These are phyloP conservation scores for Cordyceps javanica DNA, from an alignment of 2,329 filamentous ascomycete genomes.

Conservation along the genomic window DNA sequence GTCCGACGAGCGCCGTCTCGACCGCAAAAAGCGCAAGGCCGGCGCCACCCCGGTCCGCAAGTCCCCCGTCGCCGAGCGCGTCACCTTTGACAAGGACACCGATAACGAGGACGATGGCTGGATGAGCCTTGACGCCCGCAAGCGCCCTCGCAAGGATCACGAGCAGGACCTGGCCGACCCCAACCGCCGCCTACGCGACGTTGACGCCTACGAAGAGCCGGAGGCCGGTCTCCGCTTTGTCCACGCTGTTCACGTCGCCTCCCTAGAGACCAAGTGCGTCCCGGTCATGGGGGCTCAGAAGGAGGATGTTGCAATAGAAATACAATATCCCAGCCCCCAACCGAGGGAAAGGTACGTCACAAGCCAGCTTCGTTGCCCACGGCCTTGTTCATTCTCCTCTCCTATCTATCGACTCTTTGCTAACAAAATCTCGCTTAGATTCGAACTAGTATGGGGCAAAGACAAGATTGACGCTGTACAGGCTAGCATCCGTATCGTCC, in stretches of 20 bases:
- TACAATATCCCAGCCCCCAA: slow-evolving; percentile 79
- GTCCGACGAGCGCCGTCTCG: slow-evolving; percentile 30
- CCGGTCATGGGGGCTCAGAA: slow-evolving; percentile 42
- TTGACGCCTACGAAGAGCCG: slow-evolving; percentile 38
- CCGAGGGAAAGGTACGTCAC: slow-evolving; percentile 57
- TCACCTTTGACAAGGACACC: slow-evolving; percentile 45
- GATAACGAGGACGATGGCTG: slow-evolving; percentile 48
- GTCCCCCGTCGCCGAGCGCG: slow-evolving; percentile 43
- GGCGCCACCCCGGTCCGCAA: slow-evolving; percentile 21
- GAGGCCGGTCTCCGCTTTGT: slow-evolving; percentile 42
- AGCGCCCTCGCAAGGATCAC: slow-evolving; percentile 40
- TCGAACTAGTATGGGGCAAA: slow-evolving; percentile 67
- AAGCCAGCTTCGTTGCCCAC: neutral
- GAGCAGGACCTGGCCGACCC: slow-evolving; percentile 39
- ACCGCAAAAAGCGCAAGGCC: slow-evolving; percentile 47
- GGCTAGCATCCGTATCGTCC: slow-evolving; percentile 65
- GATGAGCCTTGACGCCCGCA: slow-evolving; percentile 41
- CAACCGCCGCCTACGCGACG: slow-evolving; percentile 40
- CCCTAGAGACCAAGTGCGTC: slow-evolving; percentile 43
- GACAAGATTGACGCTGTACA: slow-evolving; percentile 73
- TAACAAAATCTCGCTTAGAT: slow-evolving; percentile 23
- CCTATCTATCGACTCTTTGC: neutral
- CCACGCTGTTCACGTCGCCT: slow-evolving; percentile 53
- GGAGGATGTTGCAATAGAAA: slow-evolving; percentile 54
- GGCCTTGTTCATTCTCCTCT: neutral